Evolutionary conservation across 306 rosid species (phyloP).

Genomic region (Fragaria iinumae): DNA sequence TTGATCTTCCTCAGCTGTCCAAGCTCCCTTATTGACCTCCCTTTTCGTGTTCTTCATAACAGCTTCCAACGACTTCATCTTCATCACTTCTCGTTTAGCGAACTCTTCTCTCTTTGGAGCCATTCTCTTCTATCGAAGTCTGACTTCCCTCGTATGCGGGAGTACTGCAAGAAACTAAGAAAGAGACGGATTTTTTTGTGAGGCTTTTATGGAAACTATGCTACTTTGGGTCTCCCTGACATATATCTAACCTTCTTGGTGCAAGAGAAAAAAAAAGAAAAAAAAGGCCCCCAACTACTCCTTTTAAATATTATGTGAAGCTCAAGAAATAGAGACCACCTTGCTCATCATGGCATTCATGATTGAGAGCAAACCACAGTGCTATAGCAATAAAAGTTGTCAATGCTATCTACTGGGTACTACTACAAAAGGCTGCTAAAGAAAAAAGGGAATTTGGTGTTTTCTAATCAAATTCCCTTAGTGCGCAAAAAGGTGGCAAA

Average conservation of each 20-base stretch:
- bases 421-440: constrained; percentile 32
- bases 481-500: constrained; percentile 29
- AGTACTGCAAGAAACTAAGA: not conserved
- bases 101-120: constrained; percentile 4
- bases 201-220: not conserved
- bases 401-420: not conserved
- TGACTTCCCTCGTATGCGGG: not conserved
- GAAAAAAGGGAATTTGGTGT: constrained; percentile 1
- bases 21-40: constrained; percentile 52
- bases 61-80: constrained; percentile 20
- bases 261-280: not conserved
- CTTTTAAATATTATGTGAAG: constrained; percentile 7
- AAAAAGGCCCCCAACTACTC: constrained; percentile 15
- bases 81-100: constrained; percentile 3
- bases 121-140: not conserved
- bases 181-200: not conserved
- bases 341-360: constrained; percentile 36
- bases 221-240: constrained; percentile 5
- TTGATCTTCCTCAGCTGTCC: constrained; percentile 59
- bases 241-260: constrained; percentile 28
- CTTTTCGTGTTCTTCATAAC: constrained; percentile 18
- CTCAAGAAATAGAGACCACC: constrained; percentile 6
- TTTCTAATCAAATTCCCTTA: not conserved
- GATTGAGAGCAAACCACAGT: constrained; percentile 34
- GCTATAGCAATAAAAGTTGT: constrained; percentile 14